Conservation (phyloP, 148 eudicot genomes). For the Euryodendron excelsum region DNA sequence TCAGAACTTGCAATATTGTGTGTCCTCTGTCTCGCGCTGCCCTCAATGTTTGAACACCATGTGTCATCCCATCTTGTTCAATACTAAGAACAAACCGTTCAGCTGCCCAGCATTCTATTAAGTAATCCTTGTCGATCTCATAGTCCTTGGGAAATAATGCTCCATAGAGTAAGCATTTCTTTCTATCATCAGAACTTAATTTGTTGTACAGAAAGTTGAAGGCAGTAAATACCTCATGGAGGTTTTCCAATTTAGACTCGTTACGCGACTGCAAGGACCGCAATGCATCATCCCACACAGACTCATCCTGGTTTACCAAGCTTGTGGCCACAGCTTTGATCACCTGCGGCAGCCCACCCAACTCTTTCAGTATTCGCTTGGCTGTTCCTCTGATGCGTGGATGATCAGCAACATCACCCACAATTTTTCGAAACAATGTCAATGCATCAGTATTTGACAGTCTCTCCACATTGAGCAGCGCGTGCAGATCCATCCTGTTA, state of each 20-base stretch:
- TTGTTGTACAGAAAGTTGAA: constrained; percentile 13
- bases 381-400: constrained; percentile 22
- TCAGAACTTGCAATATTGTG: not conserved
- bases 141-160: constrained; percentile 30
- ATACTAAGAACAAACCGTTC: constrained; percentile 16
- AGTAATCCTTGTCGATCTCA: constrained; percentile 28
- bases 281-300: constrained; percentile 2
- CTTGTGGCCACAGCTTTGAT: constrained; percentile 21
- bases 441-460: constrained; percentile 26
- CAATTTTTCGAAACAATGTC: constrained; percentile 19
- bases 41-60: constrained; percentile 12
- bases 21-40: constrained; percentile 22
- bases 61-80: not conserved
- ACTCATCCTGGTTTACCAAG: constrained; percentile 13
- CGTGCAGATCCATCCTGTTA: constrained; percentile 17
- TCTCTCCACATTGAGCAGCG: constrained; percentile 21
- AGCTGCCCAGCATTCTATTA: constrained; percentile 34
- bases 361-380: constrained; percentile 21
- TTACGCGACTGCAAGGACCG: constrained; percentile 15
- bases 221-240: constrained; percentile 15
- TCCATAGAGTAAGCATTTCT: no score
- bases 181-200: constrained; percentile 1
- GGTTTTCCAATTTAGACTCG: constrained; percentile 10
- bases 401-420: constrained; percentile 19
- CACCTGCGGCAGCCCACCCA: constrained; percentile 28